Percentiles rank a stretch among this genome's conserved stretches.
Evolutionary conservation across 805 yeast genomes (phyloP).

Genomic region (Kregervanrija fluxuum): DNA sequence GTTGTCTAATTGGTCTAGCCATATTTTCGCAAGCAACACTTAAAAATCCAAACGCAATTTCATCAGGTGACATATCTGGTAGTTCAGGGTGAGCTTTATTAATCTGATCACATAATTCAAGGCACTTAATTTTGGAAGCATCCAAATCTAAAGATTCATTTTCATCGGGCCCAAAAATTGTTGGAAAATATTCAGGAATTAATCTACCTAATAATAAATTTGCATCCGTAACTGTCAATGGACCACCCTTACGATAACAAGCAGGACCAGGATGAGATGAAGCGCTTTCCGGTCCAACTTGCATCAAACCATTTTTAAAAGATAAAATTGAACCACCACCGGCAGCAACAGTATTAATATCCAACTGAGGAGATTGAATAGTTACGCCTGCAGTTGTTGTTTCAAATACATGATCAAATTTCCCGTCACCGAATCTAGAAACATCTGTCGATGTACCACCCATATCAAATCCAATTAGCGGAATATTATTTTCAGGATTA

Average conservation of each 20-base stretch:
- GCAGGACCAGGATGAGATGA: constrained; percentile 89
- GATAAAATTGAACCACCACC: constrained; percentile 71
- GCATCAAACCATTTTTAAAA: constrained; percentile 66
- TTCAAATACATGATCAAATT: constrained; percentile 73
- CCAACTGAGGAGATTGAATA: constrained; percentile 78
- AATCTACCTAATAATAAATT: constrained; percentile 67
- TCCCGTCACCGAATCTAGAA: constrained; percentile 60
- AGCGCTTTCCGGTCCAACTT: constrained; percentile 84
- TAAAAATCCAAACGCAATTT: constrained; percentile 75
- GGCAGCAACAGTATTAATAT: constrained; percentile 77
- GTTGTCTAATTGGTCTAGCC: constrained; percentile 83
- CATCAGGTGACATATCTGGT: constrained; percentile 43
- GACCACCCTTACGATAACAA: constrained; percentile 79
- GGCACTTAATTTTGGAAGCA: constrained; percentile 42
- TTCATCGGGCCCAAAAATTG: constrained; percentile 77
- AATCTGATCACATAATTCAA: constrained; percentile 46
- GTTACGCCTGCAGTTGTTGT: constrained; percentile 79
- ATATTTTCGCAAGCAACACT: constrained; percentile 81
- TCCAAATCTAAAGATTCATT: constrained; percentile 59
- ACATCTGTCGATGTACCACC: constrained; percentile 91
- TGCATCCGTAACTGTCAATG: constrained; percentile 81
- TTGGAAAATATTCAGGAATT: constrained; percentile 69
- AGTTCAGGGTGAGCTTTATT: constrained; percentile 42
- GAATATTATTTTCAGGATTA: constrained; percentile 42
- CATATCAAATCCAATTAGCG: constrained; percentile 81